These are phyloP conservation scores for Thymus quinquecostatus DNA, from an alignment of 257 asterid genomes.

Conservation along the genomic window DNA sequence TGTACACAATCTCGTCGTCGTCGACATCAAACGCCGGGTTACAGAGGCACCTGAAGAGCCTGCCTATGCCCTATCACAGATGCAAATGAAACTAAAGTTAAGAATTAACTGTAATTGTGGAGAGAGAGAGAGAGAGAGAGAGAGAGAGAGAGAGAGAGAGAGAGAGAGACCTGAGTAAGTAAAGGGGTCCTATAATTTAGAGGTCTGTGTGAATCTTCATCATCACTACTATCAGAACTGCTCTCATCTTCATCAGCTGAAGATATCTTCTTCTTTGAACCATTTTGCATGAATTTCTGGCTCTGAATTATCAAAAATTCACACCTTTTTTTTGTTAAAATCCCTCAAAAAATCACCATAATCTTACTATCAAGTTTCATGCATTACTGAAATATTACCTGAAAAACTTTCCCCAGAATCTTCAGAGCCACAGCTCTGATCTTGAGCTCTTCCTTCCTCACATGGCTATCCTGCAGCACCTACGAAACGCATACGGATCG, in stretches of 20 bases:
- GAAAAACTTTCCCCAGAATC: conserved; percentile 71
- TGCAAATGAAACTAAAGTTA: neutral
- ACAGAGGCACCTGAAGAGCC: conserved; percentile 85
- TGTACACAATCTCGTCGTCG: conserved; percentile 84
- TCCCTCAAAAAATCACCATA: too few relatives aligned
- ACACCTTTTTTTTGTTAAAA: conserved; percentile 1
- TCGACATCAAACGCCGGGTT: conserved; percentile 89
- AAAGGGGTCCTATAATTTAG: conserved; percentile 79
- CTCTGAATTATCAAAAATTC: conserved; percentile 37
- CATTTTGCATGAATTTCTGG: conserved; percentile 48
- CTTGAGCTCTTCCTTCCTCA: conserved; percentile 63
- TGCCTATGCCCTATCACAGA: conserved; percentile 73
- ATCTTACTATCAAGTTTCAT: neutral
- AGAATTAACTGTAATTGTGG: neutral
- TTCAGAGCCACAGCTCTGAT: conserved; percentile 69
- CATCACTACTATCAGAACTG: conserved; percentile 81
- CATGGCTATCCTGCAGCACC: conserved; percentile 76
- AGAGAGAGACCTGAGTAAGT: conserved; percentile 69
- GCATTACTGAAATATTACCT: conserved; percentile 35
- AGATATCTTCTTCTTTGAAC: conserved; percentile 57
- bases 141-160: neutral
- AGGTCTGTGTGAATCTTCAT: conserved; percentile 65
- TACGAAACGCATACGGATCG: conserved; percentile 27
- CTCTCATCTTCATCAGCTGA: conserved; percentile 62
- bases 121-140: too few relatives aligned